These are phyloP conservation scores for Parasitella parasitica DNA, from an alignment of 371 early-diverging fungal species.

Conservation along the genomic window DNA sequence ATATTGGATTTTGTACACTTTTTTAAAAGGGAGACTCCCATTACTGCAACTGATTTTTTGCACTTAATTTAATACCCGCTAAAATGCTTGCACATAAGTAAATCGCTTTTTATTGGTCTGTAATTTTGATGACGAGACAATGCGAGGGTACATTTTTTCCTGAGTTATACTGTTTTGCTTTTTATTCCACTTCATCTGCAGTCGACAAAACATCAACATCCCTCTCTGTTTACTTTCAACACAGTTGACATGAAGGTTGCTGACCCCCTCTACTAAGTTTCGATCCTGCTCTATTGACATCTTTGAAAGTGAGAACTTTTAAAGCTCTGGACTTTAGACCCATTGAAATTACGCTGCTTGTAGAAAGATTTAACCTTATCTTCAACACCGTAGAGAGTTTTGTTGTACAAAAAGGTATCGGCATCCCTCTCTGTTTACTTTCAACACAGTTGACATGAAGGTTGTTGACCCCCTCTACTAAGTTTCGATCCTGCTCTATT, in stretches of 20 bases:
- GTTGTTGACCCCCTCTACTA: slow-evolving; percentile 13
- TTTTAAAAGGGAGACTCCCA: no score
- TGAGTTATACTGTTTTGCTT: background rate
- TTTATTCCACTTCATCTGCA: background rate
- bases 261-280: slow-evolving; percentile 15
- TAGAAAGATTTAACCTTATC: no score
- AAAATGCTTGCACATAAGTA: no score
- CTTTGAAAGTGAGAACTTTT: slow-evolving; percentile 1
- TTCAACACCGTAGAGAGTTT: no score
- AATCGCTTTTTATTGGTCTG: no score
- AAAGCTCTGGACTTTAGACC: background rate
- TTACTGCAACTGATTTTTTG: no score
- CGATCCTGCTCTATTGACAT: slow-evolving; percentile 5
- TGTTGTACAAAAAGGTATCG: no score
- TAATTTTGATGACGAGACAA: no score
- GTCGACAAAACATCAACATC: slow-evolving; percentile 14
- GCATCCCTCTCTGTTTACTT: slow-evolving; percentile 12
- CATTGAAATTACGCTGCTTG: slow-evolving; percentile 5
- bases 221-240: slow-evolving; percentile 15
- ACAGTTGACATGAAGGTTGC: slow-evolving; percentile 9
- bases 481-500: slow-evolving; percentile 8
- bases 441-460: slow-evolving; percentile 12
- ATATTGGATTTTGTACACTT: no score
- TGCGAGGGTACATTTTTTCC: no score
- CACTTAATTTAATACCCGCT: no score